phyloP scores from a whole-genome alignment of 202 grass and related monocot species.

The Musa balbisiana region DNA sequence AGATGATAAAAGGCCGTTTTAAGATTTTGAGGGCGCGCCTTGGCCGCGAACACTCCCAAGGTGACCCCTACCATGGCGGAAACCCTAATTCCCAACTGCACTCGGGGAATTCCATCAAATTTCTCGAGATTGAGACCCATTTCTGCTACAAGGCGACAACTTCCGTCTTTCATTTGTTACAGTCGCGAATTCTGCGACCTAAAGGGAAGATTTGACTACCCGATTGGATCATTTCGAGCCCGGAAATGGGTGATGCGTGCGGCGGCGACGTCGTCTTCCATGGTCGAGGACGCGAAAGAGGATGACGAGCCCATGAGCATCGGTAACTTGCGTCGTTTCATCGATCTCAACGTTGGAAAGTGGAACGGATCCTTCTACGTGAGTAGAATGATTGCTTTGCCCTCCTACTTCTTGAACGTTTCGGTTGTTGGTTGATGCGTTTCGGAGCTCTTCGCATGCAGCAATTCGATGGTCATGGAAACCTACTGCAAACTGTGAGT shows the following conservation, averaged over 20 bases:
- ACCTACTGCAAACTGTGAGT: slow-evolving; percentile 48
- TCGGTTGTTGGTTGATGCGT: not conserved
- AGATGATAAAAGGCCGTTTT: not conserved
- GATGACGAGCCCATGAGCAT: slow-evolving; percentile 63
- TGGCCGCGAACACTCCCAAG: not conserved
- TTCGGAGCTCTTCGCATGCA: slow-evolving; percentile 18
- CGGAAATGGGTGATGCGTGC: slow-evolving; percentile 27
- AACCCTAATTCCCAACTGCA: slow-evolving; percentile 28
- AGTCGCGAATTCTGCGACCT: not conserved
- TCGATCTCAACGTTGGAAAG: slow-evolving; percentile 71
- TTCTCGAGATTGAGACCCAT: not conserved
- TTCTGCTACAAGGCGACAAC: not conserved
- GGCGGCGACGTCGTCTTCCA: slow-evolving; percentile 25
- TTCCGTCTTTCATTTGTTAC: not conserved
- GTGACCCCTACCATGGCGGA: slow-evolving; percentile 46
- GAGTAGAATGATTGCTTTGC: slow-evolving; percentile 1
- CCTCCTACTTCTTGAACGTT: not conserved
- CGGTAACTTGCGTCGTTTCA: slow-evolving; percentile 62
- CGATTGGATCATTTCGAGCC: slow-evolving; percentile 19
- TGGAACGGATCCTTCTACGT: slow-evolving; percentile 87
- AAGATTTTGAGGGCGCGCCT: not conserved
- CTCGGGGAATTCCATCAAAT: slow-evolving; percentile 10
- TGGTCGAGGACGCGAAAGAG: slow-evolving; percentile 29
- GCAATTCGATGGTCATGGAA: slow-evolving; percentile 87
- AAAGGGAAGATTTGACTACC: not conserved